These are phyloP conservation scores for Acer yangbiense DNA, from an alignment of 345 rosid species.

Conservation along the genomic window DNA sequence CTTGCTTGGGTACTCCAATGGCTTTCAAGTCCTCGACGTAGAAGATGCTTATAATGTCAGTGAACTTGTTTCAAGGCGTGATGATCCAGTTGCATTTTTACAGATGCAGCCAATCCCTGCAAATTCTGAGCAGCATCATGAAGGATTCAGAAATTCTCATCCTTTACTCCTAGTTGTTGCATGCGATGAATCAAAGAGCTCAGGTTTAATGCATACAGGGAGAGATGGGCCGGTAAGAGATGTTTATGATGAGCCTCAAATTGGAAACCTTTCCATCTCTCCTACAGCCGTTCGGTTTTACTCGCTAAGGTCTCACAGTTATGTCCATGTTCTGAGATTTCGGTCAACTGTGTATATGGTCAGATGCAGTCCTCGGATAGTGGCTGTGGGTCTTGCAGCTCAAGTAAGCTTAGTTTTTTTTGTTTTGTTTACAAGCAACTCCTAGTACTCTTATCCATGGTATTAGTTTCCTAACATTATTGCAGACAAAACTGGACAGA, in stretches of 20 bases:
- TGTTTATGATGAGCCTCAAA: conserved; percentile 55
- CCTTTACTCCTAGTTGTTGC: conserved; percentile 92
- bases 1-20: conserved; percentile 86
- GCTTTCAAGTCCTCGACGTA: conserved; percentile 91
- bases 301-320: conserved; percentile 81
- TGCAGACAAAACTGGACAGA: background rate
- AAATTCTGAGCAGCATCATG: conserved; percentile 55
- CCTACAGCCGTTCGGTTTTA: conserved; percentile 88
- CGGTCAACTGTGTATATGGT: conserved; percentile 92
- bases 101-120: conserved; percentile 91
- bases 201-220: conserved; percentile 38
- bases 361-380: conserved; percentile 82
- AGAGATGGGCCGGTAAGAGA: conserved; percentile 65
- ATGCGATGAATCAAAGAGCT: conserved; percentile 71
- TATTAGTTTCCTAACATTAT: background rate
- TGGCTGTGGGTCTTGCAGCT: conserved; percentile 87
- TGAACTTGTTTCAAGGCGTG: conserved; percentile 83
- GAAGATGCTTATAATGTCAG: conserved; percentile 75
- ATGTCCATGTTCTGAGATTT: conserved; percentile 88
- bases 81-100: conserved; percentile 82
- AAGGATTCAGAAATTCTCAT: conserved; percentile 89
- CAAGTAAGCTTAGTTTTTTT: conserved; percentile 57
- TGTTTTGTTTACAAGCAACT: conserved; percentile 5
- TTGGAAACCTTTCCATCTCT: conserved; percentile 50
- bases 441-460: background rate